Conservation (phyloP, 257 asterid species). For the Hygrophila difformis region DNA sequence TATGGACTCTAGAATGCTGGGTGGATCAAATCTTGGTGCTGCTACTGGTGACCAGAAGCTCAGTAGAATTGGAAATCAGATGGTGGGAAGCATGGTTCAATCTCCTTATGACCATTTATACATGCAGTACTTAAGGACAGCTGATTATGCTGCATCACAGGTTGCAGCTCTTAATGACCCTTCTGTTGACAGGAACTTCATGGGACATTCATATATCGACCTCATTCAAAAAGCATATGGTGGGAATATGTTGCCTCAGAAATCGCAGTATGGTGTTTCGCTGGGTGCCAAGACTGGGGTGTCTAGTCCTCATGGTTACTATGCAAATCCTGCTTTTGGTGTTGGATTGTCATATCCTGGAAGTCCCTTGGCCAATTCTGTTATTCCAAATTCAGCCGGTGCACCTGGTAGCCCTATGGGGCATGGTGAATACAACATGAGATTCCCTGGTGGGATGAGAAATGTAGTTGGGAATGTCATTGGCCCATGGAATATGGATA, state of each 20-base stretch:
- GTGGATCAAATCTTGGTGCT: constrained; percentile 54
- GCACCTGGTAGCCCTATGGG: constrained; percentile 85
- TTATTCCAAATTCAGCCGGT: constrained; percentile 47
- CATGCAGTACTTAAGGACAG: constrained; percentile 67
- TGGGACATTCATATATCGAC: constrained; percentile 65
- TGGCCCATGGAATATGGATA: constrained; percentile 87
- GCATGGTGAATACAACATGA: constrained; percentile 58
- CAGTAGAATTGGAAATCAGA: constrained; percentile 54
- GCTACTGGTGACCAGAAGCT: constrained; percentile 47
- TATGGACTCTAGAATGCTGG: constrained; percentile 66
- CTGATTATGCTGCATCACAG: constrained; percentile 70
- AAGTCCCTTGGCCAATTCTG: constrained; percentile 63
- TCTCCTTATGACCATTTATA: constrained; percentile 66
- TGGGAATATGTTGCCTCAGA: constrained; percentile 57
- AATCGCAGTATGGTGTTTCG: constrained; percentile 60
- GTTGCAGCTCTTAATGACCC: constrained; percentile 65
- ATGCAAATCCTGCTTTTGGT: constrained; percentile 57
- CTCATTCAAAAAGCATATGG: constrained; percentile 79
- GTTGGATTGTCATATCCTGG: constrained; percentile 80
- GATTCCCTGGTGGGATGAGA: constrained; percentile 64
- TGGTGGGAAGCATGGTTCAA: constrained; percentile 46
- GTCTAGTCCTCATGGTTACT: constrained; percentile 71
- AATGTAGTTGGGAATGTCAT: constrained; percentile 54
- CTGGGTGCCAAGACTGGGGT: constrained; percentile 36
- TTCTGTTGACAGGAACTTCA: constrained; percentile 53